Evolutionary conservation across 2,329 filamentous ascomycete genomes (phyloP).

Genomic region (Oidium heveae): DNA sequence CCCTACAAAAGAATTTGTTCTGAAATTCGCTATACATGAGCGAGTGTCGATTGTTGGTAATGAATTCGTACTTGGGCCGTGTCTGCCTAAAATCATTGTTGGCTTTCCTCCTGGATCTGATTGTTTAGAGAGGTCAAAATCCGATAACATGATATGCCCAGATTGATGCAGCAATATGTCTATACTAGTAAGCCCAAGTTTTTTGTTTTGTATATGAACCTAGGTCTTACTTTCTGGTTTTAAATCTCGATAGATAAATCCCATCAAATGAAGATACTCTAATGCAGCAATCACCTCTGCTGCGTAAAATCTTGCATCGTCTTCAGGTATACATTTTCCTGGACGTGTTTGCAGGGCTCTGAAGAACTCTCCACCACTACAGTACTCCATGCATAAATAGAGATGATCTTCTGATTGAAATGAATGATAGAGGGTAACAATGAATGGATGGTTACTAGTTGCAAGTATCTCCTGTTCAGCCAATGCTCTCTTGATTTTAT

Average conservation of each 20-base stretch:
- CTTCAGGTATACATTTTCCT: constrained; percentile 90
- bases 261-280: constrained; percentile 95
- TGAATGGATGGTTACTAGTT: constrained; percentile 96
- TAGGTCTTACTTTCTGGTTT: constrained; percentile 71
- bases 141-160: constrained; percentile 98
- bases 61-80: constrained; percentile 62
- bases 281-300: constrained; percentile 90
- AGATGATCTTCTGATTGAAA: constrained; percentile 98
- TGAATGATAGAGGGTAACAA: constrained; percentile 93
- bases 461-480: constrained; percentile 96
- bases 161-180: constrained; percentile 95
- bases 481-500: constrained; percentile 96
- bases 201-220: neutral
- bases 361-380: constrained; percentile 96
- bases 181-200: constrained; percentile 20
- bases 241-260: constrained; percentile 93
- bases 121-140: constrained; percentile 96
- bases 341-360: constrained; percentile 84
- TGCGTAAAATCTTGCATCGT: constrained; percentile 90
- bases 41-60: constrained; percentile 95
- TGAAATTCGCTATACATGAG: constrained; percentile 93
- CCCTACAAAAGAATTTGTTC: constrained; percentile 94
- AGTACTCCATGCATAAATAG: constrained; percentile 99
- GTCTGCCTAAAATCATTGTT: constrained; percentile 80
- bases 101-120: constrained; percentile 88